Percentiles rank a stretch among this genome's conserved stretches.
phyloP scores from a whole-genome alignment of 495 filamentous ascomycete genomes.

The Aspergillus diversus region DNA sequence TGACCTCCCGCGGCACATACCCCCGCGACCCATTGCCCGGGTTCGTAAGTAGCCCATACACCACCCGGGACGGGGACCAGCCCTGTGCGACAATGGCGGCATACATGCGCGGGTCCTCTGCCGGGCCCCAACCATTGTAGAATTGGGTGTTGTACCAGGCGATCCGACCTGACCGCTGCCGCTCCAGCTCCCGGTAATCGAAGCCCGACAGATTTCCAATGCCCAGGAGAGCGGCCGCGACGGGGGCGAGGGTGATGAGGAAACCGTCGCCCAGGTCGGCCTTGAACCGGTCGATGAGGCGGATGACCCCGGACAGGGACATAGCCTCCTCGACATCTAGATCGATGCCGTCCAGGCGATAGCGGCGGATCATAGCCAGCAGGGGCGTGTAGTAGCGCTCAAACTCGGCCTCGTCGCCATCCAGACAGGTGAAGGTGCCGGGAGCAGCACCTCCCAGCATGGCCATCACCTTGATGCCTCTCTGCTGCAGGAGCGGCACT shows the following conservation, averaged over 20 bases:
- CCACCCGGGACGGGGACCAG: slow-evolving; percentile 67
- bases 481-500: slow-evolving; percentile 61
- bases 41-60: slow-evolving; percentile 74
- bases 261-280: slow-evolving; percentile 71
- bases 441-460: slow-evolving; percentile 83
- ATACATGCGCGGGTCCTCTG: slow-evolving; percentile 62
- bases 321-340: slow-evolving; percentile 84
- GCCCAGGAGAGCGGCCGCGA: slow-evolving; percentile 68
- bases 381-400: slow-evolving; percentile 70
- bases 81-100: slow-evolving; percentile 65
- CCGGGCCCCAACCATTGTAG: slow-evolving; percentile 78
- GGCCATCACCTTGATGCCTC: slow-evolving; percentile 72
- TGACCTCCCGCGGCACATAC: slow-evolving; percentile 54
- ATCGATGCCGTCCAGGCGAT: slow-evolving; percentile 72
- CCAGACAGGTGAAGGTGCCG: slow-evolving; percentile 70
- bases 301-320: slow-evolving; percentile 67
- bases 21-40: slow-evolving; percentile 65
- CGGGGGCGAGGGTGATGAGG: slow-evolving; percentile 77
- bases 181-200: slow-evolving; percentile 68
- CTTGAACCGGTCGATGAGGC: slow-evolving; percentile 72
- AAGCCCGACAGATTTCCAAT: slow-evolving; percentile 74
- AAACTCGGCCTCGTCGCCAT: slow-evolving; percentile 59
- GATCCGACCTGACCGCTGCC: slow-evolving; percentile 64
- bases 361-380: slow-evolving; percentile 56
- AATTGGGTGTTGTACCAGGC: slow-evolving; percentile 86